Evolutionary conservation across 768 basidiomycete species (phyloP).

Genomic region (Xerocomellus intermedius): DNA sequence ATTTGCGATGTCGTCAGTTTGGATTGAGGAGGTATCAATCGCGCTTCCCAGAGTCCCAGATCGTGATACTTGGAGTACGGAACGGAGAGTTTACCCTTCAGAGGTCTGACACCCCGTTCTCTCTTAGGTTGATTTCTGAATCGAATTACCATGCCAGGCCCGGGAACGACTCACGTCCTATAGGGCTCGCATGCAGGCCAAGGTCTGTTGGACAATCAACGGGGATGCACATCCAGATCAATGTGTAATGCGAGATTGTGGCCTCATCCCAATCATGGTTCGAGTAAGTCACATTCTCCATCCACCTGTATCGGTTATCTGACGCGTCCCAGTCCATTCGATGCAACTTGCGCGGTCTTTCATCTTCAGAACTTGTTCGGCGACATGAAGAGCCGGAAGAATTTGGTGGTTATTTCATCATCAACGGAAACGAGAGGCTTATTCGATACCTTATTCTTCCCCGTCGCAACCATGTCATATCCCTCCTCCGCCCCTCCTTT

Average conservation of each 20-base stretch:
- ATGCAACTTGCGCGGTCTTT: slow-evolving; percentile 86
- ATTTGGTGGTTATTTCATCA: slow-evolving; percentile 97
- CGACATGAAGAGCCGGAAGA: slow-evolving; percentile 97
- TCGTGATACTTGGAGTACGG: slow-evolving; percentile 68
- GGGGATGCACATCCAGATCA: slow-evolving; percentile 63
- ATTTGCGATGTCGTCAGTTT: slow-evolving; percentile 53
- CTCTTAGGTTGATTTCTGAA: slow-evolving; percentile 7
- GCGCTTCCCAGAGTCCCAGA: slow-evolving; percentile 86
- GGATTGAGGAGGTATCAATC: slow-evolving; percentile 84
- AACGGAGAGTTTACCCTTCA: slow-evolving; percentile 80
- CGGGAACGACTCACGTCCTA: slow-evolving; percentile 93
- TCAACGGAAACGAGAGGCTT: slow-evolving; percentile 98
- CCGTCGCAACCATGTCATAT: slow-evolving; percentile 92
- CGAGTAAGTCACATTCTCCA: slow-evolving; percentile 54
- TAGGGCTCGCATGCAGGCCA: slow-evolving; percentile 83
- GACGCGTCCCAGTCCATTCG: slow-evolving; percentile 65
- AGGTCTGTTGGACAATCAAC: slow-evolving; percentile 79
- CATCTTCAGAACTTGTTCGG: slow-evolving; percentile 81
- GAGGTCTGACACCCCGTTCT: slow-evolving; percentile 50
- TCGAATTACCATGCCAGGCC: slow-evolving; percentile 49
- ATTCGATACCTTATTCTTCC: slow-evolving; percentile 97
- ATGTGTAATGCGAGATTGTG: slow-evolving; percentile 78
- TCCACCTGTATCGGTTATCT: not conserved
- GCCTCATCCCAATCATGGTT: slow-evolving; percentile 95
- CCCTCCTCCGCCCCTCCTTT: slow-evolving; percentile 89